A percentile compares a stretch with the other conserved stretches of the same genome.
These are phyloP conservation scores for Chrysanthemum makinoi DNA, from an alignment of 129 eudicot species.

Conservation along the genomic window DNA sequence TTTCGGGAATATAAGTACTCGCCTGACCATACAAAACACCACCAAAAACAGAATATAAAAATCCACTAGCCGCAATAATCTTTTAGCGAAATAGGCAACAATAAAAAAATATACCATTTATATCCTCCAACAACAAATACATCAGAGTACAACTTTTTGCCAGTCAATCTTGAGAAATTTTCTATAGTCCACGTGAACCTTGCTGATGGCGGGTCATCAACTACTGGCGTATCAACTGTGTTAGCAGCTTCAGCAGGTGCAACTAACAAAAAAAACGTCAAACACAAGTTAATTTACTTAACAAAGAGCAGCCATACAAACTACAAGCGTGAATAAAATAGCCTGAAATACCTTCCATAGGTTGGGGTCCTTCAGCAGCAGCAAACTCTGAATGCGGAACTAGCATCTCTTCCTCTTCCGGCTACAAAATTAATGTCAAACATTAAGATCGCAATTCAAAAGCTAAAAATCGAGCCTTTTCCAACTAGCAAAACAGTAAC, in stretches of 20 bases:
- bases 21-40: conserved; percentile 42
- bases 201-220: conserved; percentile 70
- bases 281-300: conserved; percentile 11
- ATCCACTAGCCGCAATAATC: background rate
- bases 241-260: conserved; percentile 60
- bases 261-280: conserved; percentile 23
- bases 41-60: conserved; percentile 14
- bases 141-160: conserved; percentile 66
- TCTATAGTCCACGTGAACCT: conserved; percentile 87
- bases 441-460: too few species aligned
- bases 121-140: conserved; percentile 78
- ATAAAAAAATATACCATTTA: conserved; percentile 60
- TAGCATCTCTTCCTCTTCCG: conserved; percentile 87
- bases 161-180: conserved; percentile 63
- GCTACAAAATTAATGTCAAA: conserved; percentile 42
- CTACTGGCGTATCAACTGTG: conserved; percentile 52
- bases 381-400: conserved; percentile 74
- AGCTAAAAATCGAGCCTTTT: too few species aligned
- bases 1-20: conserved; percentile 83
- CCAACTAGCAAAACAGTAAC: too few species aligned
- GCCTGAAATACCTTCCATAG: conserved; percentile 67
- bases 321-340: conserved; percentile 1
- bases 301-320: background rate
- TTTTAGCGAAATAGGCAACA: background rate
- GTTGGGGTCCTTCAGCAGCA: conserved; percentile 66